These are phyloP conservation scores for Pharnaceum exiguum DNA, from an alignment of 148 eudicot species.

Conservation along the genomic window DNA sequence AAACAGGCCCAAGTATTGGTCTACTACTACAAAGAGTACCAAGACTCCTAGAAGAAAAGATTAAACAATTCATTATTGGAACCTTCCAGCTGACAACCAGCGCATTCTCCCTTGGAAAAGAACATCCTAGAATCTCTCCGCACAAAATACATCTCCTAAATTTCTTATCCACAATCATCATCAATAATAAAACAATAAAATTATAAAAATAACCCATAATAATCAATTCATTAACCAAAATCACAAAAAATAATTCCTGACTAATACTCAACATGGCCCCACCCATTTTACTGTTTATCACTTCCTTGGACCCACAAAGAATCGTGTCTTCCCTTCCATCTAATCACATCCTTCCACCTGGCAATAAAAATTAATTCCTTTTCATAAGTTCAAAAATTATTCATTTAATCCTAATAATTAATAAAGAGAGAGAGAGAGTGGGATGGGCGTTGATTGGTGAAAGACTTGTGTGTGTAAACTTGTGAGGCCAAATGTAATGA, in stretches of 20 bases:
- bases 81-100: constrained; percentile 19
- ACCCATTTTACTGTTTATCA: too few species aligned
- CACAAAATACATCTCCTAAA: not conserved
- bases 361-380: not conserved
- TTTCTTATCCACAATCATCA: not conserved
- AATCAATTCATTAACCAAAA: too few species aligned
- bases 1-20: too few species aligned
- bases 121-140: constrained; percentile 1
- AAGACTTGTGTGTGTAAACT: not conserved
- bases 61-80: too few species aligned
- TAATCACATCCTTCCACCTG: constrained; percentile 2
- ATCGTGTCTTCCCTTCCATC: too few species aligned
- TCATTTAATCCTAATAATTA: too few species aligned
- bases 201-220: too few species aligned
- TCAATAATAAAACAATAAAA: too few species aligned
- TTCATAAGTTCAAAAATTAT: not conserved
- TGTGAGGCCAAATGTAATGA: not conserved
- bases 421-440: not conserved
- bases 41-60: not conserved
- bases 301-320: too few species aligned
- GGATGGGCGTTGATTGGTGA: constrained; percentile 8
- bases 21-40: too few species aligned
- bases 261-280: too few species aligned
- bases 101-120: not conserved
- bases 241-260: too few species aligned